Evolutionary conservation across 805 yeast genomes (phyloP).

Genomic region (Sugiyamaella valdiviana): DNA sequence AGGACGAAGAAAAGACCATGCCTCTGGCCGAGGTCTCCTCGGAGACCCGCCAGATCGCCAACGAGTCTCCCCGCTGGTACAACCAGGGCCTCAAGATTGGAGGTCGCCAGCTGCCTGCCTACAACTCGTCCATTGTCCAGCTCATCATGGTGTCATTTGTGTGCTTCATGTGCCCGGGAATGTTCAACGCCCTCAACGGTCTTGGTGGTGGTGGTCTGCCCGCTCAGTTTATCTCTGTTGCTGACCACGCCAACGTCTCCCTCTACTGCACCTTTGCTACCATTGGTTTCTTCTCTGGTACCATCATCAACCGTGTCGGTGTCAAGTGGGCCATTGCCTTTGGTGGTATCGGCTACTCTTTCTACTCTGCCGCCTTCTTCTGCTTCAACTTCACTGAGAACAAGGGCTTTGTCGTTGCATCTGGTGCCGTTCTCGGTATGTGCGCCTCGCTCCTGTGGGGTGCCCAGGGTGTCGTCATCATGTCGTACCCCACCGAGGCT

Average conservation of each 20-base stretch:
- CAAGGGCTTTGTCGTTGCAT: constrained; percentile 47
- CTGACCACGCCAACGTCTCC: constrained; percentile 36
- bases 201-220: constrained; percentile 15
- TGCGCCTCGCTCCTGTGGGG: constrained; percentile 55
- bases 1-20: not conserved
- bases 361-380: constrained; percentile 42
- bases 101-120: constrained; percentile 32
- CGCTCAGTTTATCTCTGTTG: constrained; percentile 29
- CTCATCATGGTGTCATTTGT: constrained; percentile 42
- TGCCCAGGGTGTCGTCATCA: constrained; percentile 51
- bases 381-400: constrained; percentile 41
- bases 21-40: not conserved
- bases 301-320: constrained; percentile 47
- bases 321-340: constrained; percentile 36
- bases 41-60: not conserved
- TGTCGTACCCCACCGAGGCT: constrained; percentile 51
- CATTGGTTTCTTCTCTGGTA: constrained; percentile 49
- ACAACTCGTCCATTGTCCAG: constrained; percentile 37
- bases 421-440: constrained; percentile 53
- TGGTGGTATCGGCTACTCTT: constrained; percentile 44
- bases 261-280: constrained; percentile 50
- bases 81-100: constrained; percentile 21
- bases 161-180: constrained; percentile 45
- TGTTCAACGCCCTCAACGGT: constrained; percentile 20
- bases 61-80: constrained; percentile 19